Base-by-base conservation (phyloP, 257 asterid genomes). In the Jacaranda mimosifolia region DNA sequence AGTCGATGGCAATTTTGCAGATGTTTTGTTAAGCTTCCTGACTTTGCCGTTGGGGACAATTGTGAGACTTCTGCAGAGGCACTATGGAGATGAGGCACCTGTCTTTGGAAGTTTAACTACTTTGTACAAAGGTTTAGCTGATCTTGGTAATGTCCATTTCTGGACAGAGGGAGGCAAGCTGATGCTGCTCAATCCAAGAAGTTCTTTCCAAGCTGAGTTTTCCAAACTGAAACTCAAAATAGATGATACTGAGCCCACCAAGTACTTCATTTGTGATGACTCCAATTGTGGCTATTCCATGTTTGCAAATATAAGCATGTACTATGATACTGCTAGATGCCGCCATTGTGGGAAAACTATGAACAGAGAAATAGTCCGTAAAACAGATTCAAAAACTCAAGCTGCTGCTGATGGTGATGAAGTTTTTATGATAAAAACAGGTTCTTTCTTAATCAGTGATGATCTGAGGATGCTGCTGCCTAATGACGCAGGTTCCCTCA, bases 1-100 rank as follows among this genome's bases (percentile, higher is more conserved):
- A 48, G 69, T 49, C 0, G 79, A 43, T 40, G 17, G 59, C 19
- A 42, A 45, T 9, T 79, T 83, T 1, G 82, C 52, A 0, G 77
- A 71, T 4, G 38, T 75, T 42, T 9, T 83, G 67, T 26, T 77
- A 42, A 80, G 84, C 66, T 75, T 83, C 49, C 40, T 83, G 4
- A 49, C 72, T 0, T 51, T 79, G 56, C 83, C 86, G 0, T 17
- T 79, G 21, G 86, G 81, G 35, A 52, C 32, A 4, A 76, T 76
- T n/a, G 51, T 65, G 35, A 56, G 42, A 46, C 17, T 76, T 14
- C 45, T 81, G 0, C 14, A 51, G 56, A 72, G 17, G 0, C 73
- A 75, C 17, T 75, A 63, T 17, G 63, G 12, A 4, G 70, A 53
- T 0, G 18, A 63, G 3, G 56, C 70, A 3, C 84, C 84, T 4